phyloP scores from a whole-genome alignment of 371 early-diverging fungal species.

The Cokeromyces recurvatus region DNA sequence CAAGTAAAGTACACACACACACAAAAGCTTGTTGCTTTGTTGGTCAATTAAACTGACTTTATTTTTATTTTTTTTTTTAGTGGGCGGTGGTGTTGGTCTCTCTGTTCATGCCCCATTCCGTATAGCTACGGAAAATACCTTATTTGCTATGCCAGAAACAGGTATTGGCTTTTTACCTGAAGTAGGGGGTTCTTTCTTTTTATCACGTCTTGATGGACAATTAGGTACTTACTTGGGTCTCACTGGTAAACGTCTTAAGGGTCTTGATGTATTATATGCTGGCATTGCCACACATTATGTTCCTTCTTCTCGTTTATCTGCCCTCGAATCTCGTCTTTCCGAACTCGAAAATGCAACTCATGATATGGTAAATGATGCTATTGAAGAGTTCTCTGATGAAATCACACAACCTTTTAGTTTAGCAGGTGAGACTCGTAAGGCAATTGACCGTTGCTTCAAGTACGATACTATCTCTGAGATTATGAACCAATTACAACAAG shows the following conservation, averaged over 20 bases:
- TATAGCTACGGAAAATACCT: conserved; percentile 90
- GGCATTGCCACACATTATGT: conserved; percentile 97
- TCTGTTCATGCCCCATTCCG: conserved; percentile 95
- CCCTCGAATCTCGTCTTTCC: conserved; percentile 77
- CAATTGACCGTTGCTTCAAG: conserved; percentile 87
- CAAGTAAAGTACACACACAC: conserved; percentile 69
- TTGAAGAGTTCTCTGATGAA: conserved; percentile 89
- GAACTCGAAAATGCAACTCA: conserved; percentile 76
- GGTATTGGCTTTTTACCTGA: conserved; percentile 96
- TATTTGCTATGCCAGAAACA: conserved; percentile 96
- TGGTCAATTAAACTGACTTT: not conserved
- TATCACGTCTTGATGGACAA: conserved; percentile 91
- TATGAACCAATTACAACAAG: conserved; percentile 70
- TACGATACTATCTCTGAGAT: conserved; percentile 80
- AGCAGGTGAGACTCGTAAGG: conserved; percentile 59
- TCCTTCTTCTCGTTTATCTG: conserved; percentile 79
- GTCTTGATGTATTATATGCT: conserved; percentile 78
- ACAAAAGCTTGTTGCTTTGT: no score
- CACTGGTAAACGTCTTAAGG: conserved; percentile 82
- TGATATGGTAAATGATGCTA: conserved; percentile 81
- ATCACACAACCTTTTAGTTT: conserved; percentile 35
- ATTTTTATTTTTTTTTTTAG: conserved; percentile 41
- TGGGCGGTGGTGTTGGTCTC: conserved; percentile 97
- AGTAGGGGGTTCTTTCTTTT: conserved; percentile 93
- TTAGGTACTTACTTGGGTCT: conserved; percentile 90